Base-by-base conservation (phyloP, 1,284 basidiomycete genomes). In the Sporisorium scitamineum region DNA sequence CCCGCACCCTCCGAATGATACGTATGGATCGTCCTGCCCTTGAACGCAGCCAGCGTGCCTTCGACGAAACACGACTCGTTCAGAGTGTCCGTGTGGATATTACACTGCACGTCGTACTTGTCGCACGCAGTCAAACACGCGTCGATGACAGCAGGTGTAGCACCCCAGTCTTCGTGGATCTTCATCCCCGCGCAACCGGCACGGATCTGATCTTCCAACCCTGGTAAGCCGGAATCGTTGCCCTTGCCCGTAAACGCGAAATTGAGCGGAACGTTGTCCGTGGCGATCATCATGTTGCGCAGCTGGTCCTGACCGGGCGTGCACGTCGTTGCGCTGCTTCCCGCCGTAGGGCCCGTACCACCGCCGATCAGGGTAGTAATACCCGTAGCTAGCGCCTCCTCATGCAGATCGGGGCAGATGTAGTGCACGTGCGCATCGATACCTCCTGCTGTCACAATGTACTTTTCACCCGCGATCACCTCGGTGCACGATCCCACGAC, bases 151-250 rank as follows among this genome's bases (percentile, higher is more conserved):
- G 90, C 91, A 0, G 96, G 96, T 1, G 95, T 97, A 22, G 91
- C 90, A 5, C 97, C 97, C 97, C 97, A 99, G 86, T 99, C 97
- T 85, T 99, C 97, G 82, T 99, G 97, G 62, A 99, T 87, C 87
- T 99, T 99, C 77, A 99, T 86, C 0, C 95, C 95, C 26, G 90
- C 91, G 0, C 94, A 95, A 20, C 97, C 97, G 14, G 95, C 94
- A 73, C 89, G 88, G 37, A 98, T 88, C 65, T 97, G 90, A 69
- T 98, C 95, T 81, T 92, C 91, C 61, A 98, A 85, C 0, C 87
- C 88, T 1, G 84, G 88, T 16, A 89, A 87, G 0, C 91, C 93
- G 0, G 93, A 90, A 85, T 99, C 97, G 82, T 97, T 98, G 1
- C 95, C 96, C 53, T 88, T 86, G 51, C 86, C 86, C 14, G 86